Evolutionary conservation across 2,329 filamentous ascomycete species (phyloP), one percentile per base, ranked within the genome.

Genomic region (Graphium sp.): DNA sequence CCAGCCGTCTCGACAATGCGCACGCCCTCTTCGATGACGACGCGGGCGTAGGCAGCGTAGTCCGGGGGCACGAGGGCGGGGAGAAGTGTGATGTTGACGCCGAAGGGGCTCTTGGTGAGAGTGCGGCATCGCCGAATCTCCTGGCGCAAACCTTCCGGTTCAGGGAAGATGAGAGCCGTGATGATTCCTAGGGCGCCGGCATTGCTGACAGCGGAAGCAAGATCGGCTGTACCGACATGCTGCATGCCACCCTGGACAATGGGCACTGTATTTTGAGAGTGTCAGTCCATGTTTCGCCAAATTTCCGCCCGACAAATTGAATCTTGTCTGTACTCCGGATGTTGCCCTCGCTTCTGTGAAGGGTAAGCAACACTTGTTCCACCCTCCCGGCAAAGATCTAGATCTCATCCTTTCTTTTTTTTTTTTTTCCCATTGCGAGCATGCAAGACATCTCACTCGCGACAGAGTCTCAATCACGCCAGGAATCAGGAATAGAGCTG

Each of bases 81-180:
- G 25, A 95, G 75, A 36, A 95, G 75, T 7, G 89, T 98, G 41
- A 95, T 70, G 58, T 98, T 98, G 43, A 95, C 87, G 45, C 67
- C 89, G 52, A 98, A 95, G 12, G 81, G 81, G 38, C 72, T 66
- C 36, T 62, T 60, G 32, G 81, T 89, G 60, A 95, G 72, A 38
- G 63, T 70, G 41, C 74, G 77, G 63, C 82, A 92, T 56, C 71
- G 75, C 37, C 70, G 76, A 55, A 98, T 98, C 60, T 98, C 89
- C 47, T 81, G 79, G 52, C 87, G 84, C 32, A 98, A 74, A 48
- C 82, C 84, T 52, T 84, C 81, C 26, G 89, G 87, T 11, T 80
- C 78, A 19, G 89, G 81, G 67, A 92, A 91, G 30, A 91, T 95
- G 45, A 95, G 74, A 26, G 78, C 81, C 18, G 81, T 89, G 52